Evolutionary conservation across 1,139 yeast species (phyloP).

Genomic region (Debaryomyces robertsiae): DNA sequence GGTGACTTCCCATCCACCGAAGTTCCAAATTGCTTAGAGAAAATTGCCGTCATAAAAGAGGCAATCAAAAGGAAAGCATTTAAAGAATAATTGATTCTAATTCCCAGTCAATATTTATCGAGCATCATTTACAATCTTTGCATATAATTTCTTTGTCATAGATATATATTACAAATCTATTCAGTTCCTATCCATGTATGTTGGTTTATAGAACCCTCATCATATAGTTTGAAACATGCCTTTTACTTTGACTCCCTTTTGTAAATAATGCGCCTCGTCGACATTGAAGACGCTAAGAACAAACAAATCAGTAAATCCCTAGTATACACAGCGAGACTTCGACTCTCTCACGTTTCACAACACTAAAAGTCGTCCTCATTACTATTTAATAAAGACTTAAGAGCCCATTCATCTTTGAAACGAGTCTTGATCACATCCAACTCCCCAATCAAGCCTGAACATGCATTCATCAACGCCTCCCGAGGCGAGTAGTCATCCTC

Average conservation of each 20-base stretch:
- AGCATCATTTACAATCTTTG: slow-evolving; percentile 6
- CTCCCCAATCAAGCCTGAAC: slow-evolving; percentile 79
- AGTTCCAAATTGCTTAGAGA: slow-evolving; percentile 55
- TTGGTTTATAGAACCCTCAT: slow-evolving; percentile 1
- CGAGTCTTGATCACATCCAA: slow-evolving; percentile 72
- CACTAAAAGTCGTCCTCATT: slow-evolving; percentile 41
- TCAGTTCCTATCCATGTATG: slow-evolving; percentile 4
- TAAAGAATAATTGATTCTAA: slow-evolving; percentile 23
- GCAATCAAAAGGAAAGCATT: slow-evolving; percentile 47
- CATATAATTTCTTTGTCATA: slow-evolving; percentile 6
- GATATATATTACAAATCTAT: slow-evolving; percentile 6
- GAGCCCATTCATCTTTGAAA: slow-evolving; percentile 90
- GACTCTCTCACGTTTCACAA: slow-evolving; percentile 1
- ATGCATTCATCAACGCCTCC: slow-evolving; percentile 88
- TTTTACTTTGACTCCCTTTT: background rate
- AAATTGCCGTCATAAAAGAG: slow-evolving; percentile 39
- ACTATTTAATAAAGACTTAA: slow-evolving; percentile 69
- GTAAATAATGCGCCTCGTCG: no score
- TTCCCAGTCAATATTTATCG: slow-evolving; percentile 2
- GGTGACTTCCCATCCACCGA: slow-evolving; percentile 60
- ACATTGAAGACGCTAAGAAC: background rate
- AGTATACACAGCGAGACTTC: background rate
- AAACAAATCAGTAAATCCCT: slow-evolving; percentile 3
- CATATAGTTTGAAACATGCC: background rate
- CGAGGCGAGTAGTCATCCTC: slow-evolving; percentile 93